These are phyloP conservation scores for Pseudofabraea citricarpa DNA, from an alignment of 2,329 filamentous ascomycete genomes.

Conservation along the genomic window DNA sequence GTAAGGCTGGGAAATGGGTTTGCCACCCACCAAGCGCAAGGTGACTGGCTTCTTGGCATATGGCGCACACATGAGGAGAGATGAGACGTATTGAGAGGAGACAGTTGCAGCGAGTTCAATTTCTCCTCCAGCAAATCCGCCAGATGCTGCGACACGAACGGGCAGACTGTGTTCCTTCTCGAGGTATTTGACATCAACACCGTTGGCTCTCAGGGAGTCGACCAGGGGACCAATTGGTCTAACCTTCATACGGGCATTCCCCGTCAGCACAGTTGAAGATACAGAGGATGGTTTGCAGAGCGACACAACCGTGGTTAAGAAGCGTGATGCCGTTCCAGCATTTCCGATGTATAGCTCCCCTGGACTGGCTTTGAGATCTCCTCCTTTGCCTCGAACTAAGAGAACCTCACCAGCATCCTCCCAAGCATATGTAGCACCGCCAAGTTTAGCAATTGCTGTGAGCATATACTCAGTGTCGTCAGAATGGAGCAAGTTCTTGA, in stretches of 20 bases:
- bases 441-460: slow-evolving; percentile 78
- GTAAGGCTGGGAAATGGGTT: slow-evolving; percentile 93
- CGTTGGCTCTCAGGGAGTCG: slow-evolving; percentile 81
- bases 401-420: slow-evolving; percentile 91
- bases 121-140: slow-evolving; percentile 77
- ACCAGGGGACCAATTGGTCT: slow-evolving; percentile 91
- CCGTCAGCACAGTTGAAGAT: slow-evolving; percentile 75
- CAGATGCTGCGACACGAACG: slow-evolving; percentile 74
- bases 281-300: slow-evolving; percentile 66
- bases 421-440: slow-evolving; percentile 87
- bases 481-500: slow-evolving; percentile 90
- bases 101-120: slow-evolving; percentile 93
- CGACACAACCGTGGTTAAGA: slow-evolving; percentile 86
- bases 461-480: slow-evolving; percentile 98
- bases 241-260: slow-evolving; percentile 94
- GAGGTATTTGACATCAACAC: slow-evolving; percentile 80
- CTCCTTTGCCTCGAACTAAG: slow-evolving; percentile 87
- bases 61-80: slow-evolving; percentile 91
- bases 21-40: slow-evolving; percentile 85
- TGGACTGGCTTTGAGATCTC: slow-evolving; percentile 69
- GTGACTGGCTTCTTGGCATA: slow-evolving; percentile 95
- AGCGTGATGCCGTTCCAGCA: slow-evolving; percentile 91
- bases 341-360: slow-evolving; percentile 89
- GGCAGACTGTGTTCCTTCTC: slow-evolving; percentile 82
- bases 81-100: slow-evolving; percentile 98